phyloP scores from a whole-genome alignment of 495 filamentous ascomycete species.

The Penicillium cosmopolitanum region DNA sequence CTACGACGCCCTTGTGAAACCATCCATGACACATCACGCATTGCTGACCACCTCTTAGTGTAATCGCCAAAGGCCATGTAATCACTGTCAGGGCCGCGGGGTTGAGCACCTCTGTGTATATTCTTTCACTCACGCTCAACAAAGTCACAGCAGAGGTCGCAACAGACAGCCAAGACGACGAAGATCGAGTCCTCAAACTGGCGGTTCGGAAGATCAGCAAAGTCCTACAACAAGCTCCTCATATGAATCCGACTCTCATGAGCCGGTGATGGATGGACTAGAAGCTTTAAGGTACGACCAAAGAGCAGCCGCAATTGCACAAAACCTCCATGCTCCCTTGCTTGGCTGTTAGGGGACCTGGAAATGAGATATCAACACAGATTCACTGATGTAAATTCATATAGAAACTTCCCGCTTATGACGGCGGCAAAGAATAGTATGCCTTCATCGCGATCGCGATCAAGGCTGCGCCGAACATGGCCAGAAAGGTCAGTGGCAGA shows the following conservation, averaged over 20 bases:
- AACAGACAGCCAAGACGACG: not conserved
- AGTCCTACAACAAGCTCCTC: conserved; percentile 18
- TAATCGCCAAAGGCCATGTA: conserved; percentile 25
- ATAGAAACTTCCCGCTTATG: conserved; percentile 3
- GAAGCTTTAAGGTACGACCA: conserved; percentile 13
- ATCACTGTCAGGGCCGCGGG: conserved; percentile 22
- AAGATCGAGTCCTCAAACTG: conserved; percentile 6
- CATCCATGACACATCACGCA: conserved; percentile 5
- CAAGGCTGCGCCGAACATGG: conserved; percentile 13
- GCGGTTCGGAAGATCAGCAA: conserved; percentile 9
- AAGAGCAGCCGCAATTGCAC: not conserved
- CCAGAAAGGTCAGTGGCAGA: conserved; percentile 18
- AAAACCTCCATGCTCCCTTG: not conserved
- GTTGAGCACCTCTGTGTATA: conserved; percentile 25
- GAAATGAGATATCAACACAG: not conserved
- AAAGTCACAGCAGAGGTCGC: conserved; percentile 9
- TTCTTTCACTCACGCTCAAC: conserved; percentile 3
- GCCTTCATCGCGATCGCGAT: conserved; percentile 5
- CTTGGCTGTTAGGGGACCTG: not conserved
- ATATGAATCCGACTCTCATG: conserved; percentile 20
- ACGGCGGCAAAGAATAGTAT: conserved; percentile 4
- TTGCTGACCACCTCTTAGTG: conserved; percentile 17
- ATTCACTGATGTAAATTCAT: not conserved
- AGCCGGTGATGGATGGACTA: conserved; percentile 3
- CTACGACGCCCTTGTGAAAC: not conserved